These are phyloP conservation scores for Bifiguratus adelaidae DNA, from an alignment of 192 early-diverging fungal species.

Conservation along the genomic window DNA sequence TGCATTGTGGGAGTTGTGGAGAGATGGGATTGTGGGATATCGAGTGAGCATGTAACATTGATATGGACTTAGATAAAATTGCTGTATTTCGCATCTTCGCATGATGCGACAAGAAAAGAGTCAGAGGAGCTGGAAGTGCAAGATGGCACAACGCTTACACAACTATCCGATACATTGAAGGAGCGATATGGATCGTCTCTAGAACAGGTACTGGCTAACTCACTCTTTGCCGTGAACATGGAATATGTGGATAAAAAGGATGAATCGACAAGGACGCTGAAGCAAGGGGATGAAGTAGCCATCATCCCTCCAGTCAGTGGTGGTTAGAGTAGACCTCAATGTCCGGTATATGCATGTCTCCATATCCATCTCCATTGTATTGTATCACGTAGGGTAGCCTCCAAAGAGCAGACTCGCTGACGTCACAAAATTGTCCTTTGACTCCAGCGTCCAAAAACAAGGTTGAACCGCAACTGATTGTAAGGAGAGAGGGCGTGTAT, in stretches of 20 bases:
- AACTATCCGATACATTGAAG: conserved; percentile 1
- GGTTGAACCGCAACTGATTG: too few species aligned
- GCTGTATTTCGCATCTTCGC: conserved; percentile 49
- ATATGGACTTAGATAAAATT: conserved; percentile 39
- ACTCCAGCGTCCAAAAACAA: too few species aligned
- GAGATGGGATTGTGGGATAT: too few species aligned
- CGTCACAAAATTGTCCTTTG: too few species aligned
- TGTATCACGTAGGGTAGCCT: too few species aligned
- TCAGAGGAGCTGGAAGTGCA: conserved; percentile 29
- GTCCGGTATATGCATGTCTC: too few species aligned
- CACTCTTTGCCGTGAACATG: conserved; percentile 51
- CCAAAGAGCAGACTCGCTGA: too few species aligned
- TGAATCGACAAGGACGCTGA: conserved; percentile 18
- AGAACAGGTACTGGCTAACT: conserved; percentile 20
- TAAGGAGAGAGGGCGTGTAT: too few species aligned
- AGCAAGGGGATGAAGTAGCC: conserved; percentile 46
- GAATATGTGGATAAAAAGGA: conserved; percentile 45
- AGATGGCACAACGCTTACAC: conserved; percentile 2
- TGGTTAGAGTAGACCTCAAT: conserved; percentile 23
- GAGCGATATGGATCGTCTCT: conserved; percentile 14
- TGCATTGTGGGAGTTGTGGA: too few species aligned
- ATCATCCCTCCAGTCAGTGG: conserved; percentile 60
- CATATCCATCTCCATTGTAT: too few species aligned
- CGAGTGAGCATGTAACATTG: too few species aligned
- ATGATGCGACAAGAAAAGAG: conserved; percentile 29